phyloP scores from a whole-genome alignment of 441 rosid genomes.

The Lagerstroemia fauriei region DNA sequence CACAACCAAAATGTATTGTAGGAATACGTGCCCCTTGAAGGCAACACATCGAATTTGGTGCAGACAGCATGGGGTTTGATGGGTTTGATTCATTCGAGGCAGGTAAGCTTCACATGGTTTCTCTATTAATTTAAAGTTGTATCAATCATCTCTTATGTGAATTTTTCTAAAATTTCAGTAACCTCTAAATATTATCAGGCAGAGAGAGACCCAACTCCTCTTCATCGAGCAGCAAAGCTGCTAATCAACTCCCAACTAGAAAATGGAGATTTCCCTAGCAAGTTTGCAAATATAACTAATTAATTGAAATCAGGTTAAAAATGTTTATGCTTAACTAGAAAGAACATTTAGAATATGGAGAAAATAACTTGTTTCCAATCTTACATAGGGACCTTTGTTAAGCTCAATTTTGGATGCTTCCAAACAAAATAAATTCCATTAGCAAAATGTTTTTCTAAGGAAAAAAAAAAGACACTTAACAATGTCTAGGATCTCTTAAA shows the following conservation, averaged over 20 bases:
- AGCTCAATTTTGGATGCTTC: neutral
- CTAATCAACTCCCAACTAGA: conserved; percentile 66
- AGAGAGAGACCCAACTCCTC: conserved; percentile 61
- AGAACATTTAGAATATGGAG: too few species aligned
- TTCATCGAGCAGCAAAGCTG: conserved; percentile 60
- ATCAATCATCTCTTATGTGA: neutral
- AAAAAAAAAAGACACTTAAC: neutral
- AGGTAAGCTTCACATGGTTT: conserved; percentile 36
- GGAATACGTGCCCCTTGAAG: conserved; percentile 64
- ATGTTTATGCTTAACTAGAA: too few species aligned
- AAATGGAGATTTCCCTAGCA: conserved; percentile 65
- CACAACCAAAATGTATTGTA: conserved; percentile 9
- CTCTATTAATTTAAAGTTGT: neutral
- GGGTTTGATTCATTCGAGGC: conserved; percentile 63
- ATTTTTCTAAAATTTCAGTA: neutral
- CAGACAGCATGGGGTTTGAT: conserved; percentile 74
- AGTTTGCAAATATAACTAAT: conserved; percentile 31
- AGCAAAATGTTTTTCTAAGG: neutral
- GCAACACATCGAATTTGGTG: conserved; percentile 56
- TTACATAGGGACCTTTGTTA: too few species aligned
- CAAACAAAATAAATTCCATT: neutral
- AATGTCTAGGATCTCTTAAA: neutral
- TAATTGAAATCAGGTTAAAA: too few species aligned
- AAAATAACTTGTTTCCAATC: too few species aligned
- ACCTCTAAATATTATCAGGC: conserved; percentile 34